A percentile compares a stretch with the other conserved stretches of the same genome.
phyloP scores from a whole-genome alignment of 768 basidiomycete genomes.

The Auriscalpium microsporum region DNA sequence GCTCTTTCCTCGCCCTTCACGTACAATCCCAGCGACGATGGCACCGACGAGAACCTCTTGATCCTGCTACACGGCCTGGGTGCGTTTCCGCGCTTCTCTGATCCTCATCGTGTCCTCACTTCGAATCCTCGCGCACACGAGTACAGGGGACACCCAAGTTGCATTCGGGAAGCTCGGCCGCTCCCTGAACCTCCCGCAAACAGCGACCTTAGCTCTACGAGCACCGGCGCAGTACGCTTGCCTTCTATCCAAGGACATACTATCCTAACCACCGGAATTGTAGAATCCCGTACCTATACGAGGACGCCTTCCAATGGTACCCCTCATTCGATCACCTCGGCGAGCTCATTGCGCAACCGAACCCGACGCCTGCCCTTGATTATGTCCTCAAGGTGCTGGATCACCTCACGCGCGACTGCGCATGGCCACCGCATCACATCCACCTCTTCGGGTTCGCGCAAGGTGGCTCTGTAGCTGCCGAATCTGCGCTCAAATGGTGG shows the following conservation, averaged over 20 bases:
- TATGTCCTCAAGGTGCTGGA: constrained; percentile 43
- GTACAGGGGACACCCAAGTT: constrained; percentile 66
- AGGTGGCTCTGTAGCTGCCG: constrained; percentile 71
- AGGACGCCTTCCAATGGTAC: constrained; percentile 83
- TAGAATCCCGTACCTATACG: constrained; percentile 73
- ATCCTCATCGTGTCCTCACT: background rate
- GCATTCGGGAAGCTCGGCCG: constrained; percentile 72
- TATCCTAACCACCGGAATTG: background rate
- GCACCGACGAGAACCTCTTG: constrained; percentile 78
- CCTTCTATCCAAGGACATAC: background rate
- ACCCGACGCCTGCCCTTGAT: constrained; percentile 63
- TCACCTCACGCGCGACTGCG: constrained; percentile 50
- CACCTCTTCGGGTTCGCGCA: constrained; percentile 88
- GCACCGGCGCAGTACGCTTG: constrained; percentile 63
- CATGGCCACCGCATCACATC: constrained; percentile 61
- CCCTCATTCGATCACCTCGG: constrained; percentile 74
- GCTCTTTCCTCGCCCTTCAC: constrained; percentile 48
- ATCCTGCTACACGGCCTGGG: constrained; percentile 84
- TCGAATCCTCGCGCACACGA: background rate
- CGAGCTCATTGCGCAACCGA: constrained; percentile 57
- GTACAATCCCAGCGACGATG: constrained; percentile 71
- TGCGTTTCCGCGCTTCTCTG: constrained; percentile 23
- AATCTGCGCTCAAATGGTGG: constrained; percentile 54
- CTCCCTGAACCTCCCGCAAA: constrained; percentile 80
- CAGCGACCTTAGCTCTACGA: constrained; percentile 72